Conservation (phyloP, 2,329 filamentous ascomycete species). For the Cladophialophora carrionii region DNA sequence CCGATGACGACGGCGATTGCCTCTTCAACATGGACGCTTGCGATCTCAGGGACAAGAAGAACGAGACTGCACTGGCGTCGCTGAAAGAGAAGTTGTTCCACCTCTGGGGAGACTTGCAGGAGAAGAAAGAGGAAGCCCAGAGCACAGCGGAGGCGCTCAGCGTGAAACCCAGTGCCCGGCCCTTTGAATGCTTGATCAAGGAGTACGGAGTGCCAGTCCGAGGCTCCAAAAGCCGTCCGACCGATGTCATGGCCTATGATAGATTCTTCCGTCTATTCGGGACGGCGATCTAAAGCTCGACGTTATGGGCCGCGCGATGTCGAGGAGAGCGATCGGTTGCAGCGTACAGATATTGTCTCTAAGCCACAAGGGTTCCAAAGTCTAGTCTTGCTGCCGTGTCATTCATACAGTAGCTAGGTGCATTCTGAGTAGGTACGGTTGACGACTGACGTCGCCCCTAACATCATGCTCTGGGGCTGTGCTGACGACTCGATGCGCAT, state of each 20-base stretch:
- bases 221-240: constrained; percentile 41
- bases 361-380: no score
- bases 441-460: background rate
- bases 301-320: background rate
- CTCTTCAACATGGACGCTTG: constrained; percentile 59
- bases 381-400: background rate
- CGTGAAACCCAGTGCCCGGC: constrained; percentile 51
- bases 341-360: no score
- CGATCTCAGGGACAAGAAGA: constrained; percentile 58
- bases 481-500: background rate
- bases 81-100: constrained; percentile 73
- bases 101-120: constrained; percentile 85
- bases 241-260: constrained; percentile 56
- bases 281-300: constrained; percentile 57
- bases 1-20: constrained; percentile 60
- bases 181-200: constrained; percentile 71
- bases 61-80: constrained; percentile 53
- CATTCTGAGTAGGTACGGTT: background rate
- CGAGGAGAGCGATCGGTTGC: no score
- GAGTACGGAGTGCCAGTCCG: constrained; percentile 65
- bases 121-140: constrained; percentile 57
- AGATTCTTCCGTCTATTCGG: constrained; percentile 67
- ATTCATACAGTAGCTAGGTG: background rate
- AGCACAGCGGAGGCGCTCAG: constrained; percentile 28
- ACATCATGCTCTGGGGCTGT: background rate